Evolutionary conservation across 441 rosid species (phyloP), one percentile per base, ranked within the genome.

Genomic region (Macaranga tanarius): DNA sequence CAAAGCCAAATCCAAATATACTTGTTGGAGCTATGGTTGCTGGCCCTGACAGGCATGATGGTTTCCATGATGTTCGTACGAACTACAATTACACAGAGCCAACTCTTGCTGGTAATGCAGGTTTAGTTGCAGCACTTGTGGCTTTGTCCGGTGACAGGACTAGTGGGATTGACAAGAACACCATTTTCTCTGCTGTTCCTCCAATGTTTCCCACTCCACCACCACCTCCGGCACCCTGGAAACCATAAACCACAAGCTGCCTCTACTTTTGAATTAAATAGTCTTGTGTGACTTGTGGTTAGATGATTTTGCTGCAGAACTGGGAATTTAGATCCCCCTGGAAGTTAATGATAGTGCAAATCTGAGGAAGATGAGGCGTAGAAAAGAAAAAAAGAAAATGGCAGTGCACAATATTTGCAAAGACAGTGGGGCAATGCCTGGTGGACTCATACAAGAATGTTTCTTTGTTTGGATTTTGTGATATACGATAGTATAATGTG

Each of bases 201-300:
- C 98, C 98, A 7, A 88, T 95, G 92, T 89, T 86, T 79, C 96
- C 96, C 5, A 89, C 91, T 34, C 87, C 97, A 1, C 99, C 99
- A 1, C 99, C 98, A 0, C 99, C 99, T 23, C 98, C 99, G 7
- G 98, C 99, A 26, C 95, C 99, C 54, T 95, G 97, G 99, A 95
- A 82, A 79, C 99, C 99, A 70, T 95, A 77, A 88, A 83, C 69
- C 19, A 31, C 38, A 0, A 0, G 38, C 38, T 31, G 52, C 40
- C 45, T 17, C 1, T 11, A 25, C 47, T 51, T 70, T n/a, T 73
- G 78, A 31, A 67, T 10, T 8, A 13, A 31, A 16, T 26, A 11
- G 56, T 59, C 45, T 26, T 51, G 79, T 75, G 83, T 73, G 80
- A 71, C 76, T 44, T 76, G 10, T 48, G 65, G 58, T 58, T 73